These are phyloP conservation scores for Penicillium paradoxum DNA, from an alignment of 495 filamentous ascomycete species.

Conservation along the genomic window DNA sequence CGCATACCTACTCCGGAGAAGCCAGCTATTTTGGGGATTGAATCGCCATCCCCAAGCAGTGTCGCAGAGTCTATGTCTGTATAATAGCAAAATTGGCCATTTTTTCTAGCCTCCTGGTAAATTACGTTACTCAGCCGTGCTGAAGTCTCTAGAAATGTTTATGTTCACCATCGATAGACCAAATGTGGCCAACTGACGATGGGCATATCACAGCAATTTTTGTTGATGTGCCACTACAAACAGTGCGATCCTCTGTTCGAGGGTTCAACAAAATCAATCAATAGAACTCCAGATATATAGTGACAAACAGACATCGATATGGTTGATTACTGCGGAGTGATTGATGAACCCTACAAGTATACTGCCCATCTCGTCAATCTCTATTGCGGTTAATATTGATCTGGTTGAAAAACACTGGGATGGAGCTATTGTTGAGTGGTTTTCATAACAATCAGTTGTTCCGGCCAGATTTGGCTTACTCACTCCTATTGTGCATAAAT, in stretches of 20 bases:
- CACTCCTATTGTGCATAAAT: too few relatives aligned
- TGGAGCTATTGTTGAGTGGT: too few relatives aligned
- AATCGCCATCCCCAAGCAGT: constrained; percentile 1
- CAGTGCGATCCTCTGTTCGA: not conserved
- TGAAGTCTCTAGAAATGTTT: not conserved
- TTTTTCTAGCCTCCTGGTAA: not conserved
- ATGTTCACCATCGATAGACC: not conserved
- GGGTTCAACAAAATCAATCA: not conserved
- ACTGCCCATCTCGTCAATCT: not conserved
- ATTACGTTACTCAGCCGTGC: not conserved
- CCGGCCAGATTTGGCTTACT: too few relatives aligned
- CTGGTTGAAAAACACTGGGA: not conserved
- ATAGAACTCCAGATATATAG: not conserved
- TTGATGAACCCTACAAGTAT: not conserved
- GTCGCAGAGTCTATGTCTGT: not conserved
- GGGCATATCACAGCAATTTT: not conserved
- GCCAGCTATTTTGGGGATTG: constrained; percentile 3
- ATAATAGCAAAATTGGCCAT: not conserved
- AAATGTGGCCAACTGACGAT: not conserved
- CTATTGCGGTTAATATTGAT: not conserved
- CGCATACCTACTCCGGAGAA: too few relatives aligned
- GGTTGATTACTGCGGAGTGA: not conserved
- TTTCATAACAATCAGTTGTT: too few relatives aligned
- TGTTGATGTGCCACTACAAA: not conserved
- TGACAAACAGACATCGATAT: not conserved